A percentile compares a stretch with the other conserved stretches of the same genome.
These are phyloP conservation scores for Plectosphaerella cucumerina DNA, from an alignment of 2,329 filamentous ascomycete species.

Conservation along the genomic window DNA sequence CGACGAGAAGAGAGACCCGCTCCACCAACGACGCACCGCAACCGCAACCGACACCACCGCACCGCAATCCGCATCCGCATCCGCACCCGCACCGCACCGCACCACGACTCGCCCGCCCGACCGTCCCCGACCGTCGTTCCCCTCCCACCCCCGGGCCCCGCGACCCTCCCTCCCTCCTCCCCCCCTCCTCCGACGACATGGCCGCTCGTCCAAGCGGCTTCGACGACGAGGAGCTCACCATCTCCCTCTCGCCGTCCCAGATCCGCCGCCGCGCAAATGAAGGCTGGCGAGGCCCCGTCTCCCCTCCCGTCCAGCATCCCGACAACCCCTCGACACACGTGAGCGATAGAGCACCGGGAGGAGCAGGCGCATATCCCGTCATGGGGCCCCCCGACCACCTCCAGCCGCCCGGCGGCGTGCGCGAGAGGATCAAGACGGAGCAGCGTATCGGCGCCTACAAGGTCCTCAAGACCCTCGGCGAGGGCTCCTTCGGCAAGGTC, in stretches of 20 bases:
- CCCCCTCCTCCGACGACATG: slow-evolving; percentile 29
- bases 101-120: neutral
- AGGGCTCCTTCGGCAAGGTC: slow-evolving; percentile 98
- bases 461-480: slow-evolving; percentile 83
- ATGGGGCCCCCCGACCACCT: slow-evolving; percentile 17
- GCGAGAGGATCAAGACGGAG: slow-evolving; percentile 58
- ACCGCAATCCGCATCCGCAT: no score
- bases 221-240: slow-evolving; percentile 77
- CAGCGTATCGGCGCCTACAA: slow-evolving; percentile 90
- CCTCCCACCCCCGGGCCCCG: slow-evolving; percentile 3
- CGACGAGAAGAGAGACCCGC: no score
- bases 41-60: no score
- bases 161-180: slow-evolving; percentile 6
- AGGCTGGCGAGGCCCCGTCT: slow-evolving; percentile 21
- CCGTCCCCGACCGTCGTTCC: neutral
- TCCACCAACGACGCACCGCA: no score
- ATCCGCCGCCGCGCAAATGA: slow-evolving; percentile 48
- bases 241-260: slow-evolving; percentile 53
- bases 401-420: slow-evolving; percentile 20
- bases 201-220: slow-evolving; percentile 47
- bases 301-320: slow-evolving; percentile 22
- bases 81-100: no score
- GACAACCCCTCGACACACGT: slow-evolving; percentile 8
- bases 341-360: slow-evolving; percentile 10
- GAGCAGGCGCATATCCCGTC: slow-evolving; percentile 8